phyloP scores from a whole-genome alignment of 345 rosid species.

The Populus nigra region DNA sequence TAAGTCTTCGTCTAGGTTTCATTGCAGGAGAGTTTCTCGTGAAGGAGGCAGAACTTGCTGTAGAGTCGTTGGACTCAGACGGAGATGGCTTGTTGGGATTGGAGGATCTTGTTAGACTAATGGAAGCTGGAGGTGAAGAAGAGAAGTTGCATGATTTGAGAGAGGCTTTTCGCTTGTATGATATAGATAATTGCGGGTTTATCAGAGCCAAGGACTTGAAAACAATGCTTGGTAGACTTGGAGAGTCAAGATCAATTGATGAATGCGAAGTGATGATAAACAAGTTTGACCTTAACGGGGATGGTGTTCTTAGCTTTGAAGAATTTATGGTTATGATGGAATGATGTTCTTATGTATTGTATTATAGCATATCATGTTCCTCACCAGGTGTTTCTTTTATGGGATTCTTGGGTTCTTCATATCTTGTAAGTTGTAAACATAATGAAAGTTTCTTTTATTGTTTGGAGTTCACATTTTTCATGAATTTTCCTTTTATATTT shows the following conservation, averaged over 20 bases:
- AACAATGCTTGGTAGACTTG: slow-evolving; percentile 42
- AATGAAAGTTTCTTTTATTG: neutral
- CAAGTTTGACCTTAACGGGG: slow-evolving; percentile 42
- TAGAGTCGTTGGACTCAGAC: slow-evolving; percentile 35
- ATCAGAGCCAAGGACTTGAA: slow-evolving; percentile 38
- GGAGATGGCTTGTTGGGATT: slow-evolving; percentile 47
- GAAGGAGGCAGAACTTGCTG: slow-evolving; percentile 31
- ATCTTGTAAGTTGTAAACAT: neutral
- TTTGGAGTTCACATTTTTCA: neutral
- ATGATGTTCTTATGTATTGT: neutral
- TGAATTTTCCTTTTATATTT: neutral
- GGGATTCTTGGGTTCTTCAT: neutral
- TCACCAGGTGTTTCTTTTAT: neutral
- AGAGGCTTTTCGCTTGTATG: slow-evolving; percentile 49
- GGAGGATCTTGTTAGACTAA: slow-evolving; percentile 43
- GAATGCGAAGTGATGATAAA: slow-evolving; percentile 47
- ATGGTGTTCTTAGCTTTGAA: slow-evolving; percentile 51
- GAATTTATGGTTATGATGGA: slow-evolving; percentile 49
- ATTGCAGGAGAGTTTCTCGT: slow-evolving; percentile 28
- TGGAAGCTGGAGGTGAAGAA: slow-evolving; percentile 47
- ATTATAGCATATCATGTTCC: neutral
- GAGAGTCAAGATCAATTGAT: slow-evolving; percentile 38
- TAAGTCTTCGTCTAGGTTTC: slow-evolving; percentile 25
- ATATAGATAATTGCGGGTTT: slow-evolving; percentile 37
- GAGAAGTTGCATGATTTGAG: slow-evolving; percentile 42